phyloP scores from a whole-genome alignment of 257 asterid species.

The Solanum appendiculatum region DNA sequence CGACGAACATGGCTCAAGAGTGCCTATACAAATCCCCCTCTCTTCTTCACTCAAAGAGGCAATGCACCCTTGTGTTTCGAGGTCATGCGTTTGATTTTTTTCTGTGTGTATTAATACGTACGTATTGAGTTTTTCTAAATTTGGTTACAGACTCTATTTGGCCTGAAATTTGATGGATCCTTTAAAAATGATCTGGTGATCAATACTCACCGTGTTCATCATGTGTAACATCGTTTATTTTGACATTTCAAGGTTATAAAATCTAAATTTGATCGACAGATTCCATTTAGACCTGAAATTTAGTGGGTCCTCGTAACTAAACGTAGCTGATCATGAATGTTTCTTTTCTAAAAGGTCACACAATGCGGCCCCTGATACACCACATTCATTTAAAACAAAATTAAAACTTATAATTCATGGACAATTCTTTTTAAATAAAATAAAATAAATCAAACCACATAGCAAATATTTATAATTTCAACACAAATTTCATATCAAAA shows the following conservation, averaged over 20 bases:
- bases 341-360: not conserved
- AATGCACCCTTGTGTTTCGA: too few relatives aligned
- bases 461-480: not conserved
- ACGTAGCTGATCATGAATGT: not conserved
- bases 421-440: not conserved
- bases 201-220: not conserved
- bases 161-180: not conserved
- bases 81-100: not conserved
- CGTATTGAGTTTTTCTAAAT: not conserved
- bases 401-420: not conserved
- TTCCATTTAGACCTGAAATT: too few relatives aligned
- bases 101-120: not conserved
- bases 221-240: not conserved
- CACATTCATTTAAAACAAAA: not conserved
- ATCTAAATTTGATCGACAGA: too few relatives aligned
- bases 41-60: too few relatives aligned
- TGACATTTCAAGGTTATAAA: too few relatives aligned
- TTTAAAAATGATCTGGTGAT: not conserved
- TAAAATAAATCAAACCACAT: not conserved
- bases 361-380: not conserved
- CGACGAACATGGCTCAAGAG: too few relatives aligned
- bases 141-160: accelerated
- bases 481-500: not conserved
- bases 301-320: too few relatives aligned
- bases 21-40: too few relatives aligned